Evolutionary conservation across 371 early-diverging fungal genomes (phyloP).

Genomic region (Massospora cicadina): DNA sequence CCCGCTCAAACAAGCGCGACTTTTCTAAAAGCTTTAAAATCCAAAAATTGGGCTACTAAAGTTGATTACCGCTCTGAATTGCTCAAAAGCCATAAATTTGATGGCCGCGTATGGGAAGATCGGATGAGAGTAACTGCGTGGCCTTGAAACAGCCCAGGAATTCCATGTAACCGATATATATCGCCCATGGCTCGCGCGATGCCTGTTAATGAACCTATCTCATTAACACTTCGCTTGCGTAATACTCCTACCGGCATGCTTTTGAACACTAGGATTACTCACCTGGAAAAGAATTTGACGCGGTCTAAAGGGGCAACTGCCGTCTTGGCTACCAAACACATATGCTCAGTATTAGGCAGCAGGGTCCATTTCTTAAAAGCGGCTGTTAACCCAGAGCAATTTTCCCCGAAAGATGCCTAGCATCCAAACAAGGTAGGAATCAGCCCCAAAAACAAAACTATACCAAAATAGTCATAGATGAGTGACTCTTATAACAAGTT

Average conservation of each 20-base stretch:
- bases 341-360: not conserved
- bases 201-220: constrained; percentile 67
- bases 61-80: constrained; percentile 43
- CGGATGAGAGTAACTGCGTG: constrained; percentile 75
- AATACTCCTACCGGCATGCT: constrained; percentile 49
- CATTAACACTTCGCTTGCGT: not conserved
- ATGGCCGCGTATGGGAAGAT: constrained; percentile 94
- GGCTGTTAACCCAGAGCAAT: not conserved
- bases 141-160: constrained; percentile 80
- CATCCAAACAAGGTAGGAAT: not conserved
- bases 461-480: no score
- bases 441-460: not conserved
- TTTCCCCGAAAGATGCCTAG: not conserved
- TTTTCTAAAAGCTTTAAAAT: constrained; percentile 5
- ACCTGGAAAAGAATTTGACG: constrained; percentile 96
- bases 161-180: constrained; percentile 50
- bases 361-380: not conserved
- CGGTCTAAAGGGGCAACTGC: constrained; percentile 89
- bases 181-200: constrained; percentile 59
- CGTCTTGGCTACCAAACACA: constrained; percentile 53
- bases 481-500: not conserved
- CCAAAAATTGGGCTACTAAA: not conserved
- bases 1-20: constrained; percentile 15
- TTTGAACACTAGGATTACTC: constrained; percentile 63
- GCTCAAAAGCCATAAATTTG: constrained; percentile 89